A percentile compares a stretch with the other conserved stretches of the same genome.
Evolutionary conservation across 2,329 filamentous ascomycete genomes (phyloP).

Genomic region (Sporothrix luriei): DNA sequence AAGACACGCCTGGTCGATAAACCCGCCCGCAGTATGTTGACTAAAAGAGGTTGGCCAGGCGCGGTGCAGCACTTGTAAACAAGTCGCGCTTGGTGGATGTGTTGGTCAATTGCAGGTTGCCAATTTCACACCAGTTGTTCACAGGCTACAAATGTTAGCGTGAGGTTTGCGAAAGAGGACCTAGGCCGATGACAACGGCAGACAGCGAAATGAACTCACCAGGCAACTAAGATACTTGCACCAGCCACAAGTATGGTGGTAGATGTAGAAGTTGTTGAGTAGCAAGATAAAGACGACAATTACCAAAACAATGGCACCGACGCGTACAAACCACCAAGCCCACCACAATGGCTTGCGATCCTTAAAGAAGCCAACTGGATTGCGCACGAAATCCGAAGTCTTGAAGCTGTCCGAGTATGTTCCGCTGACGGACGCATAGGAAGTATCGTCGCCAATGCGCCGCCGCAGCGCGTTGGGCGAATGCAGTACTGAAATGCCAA

Average conservation of each 20-base stretch:
- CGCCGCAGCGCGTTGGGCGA: conserved; percentile 80
- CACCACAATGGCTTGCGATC: conserved; percentile 93
- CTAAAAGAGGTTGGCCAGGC: conserved; percentile 27
- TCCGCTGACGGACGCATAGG: conserved; percentile 69
- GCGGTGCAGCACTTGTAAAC: conserved; percentile 23
- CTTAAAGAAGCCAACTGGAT: conserved; percentile 80
- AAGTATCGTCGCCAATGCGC: conserved; percentile 69
- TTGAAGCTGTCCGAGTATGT: conserved; percentile 49
- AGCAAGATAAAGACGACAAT: conserved; percentile 84
- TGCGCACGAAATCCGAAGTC: conserved; percentile 60
- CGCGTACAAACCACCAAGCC: conserved; percentile 92
- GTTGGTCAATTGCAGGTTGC: conserved; percentile 40
- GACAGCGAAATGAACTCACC: conserved; percentile 61
- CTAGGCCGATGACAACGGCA: neutral
- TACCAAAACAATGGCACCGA: conserved; percentile 74
- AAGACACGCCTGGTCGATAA: too few species aligned
- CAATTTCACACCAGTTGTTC: conserved; percentile 67
- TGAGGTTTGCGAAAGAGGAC: neutral
- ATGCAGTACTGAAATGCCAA: conserved; percentile 84
- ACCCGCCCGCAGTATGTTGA: neutral
- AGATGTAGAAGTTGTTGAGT: conserved; percentile 87
- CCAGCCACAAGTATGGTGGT: conserved; percentile 77
- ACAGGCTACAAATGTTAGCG: conserved; percentile 53
- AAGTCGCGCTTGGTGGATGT: conserved; percentile 38
- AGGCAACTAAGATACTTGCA: conserved; percentile 95